A percentile compares a stretch with the other conserved stretches of the same genome.
Evolutionary conservation across 352 stramenopile species (phyloP).

Genomic region (Phytophthora podocarpi): DNA sequence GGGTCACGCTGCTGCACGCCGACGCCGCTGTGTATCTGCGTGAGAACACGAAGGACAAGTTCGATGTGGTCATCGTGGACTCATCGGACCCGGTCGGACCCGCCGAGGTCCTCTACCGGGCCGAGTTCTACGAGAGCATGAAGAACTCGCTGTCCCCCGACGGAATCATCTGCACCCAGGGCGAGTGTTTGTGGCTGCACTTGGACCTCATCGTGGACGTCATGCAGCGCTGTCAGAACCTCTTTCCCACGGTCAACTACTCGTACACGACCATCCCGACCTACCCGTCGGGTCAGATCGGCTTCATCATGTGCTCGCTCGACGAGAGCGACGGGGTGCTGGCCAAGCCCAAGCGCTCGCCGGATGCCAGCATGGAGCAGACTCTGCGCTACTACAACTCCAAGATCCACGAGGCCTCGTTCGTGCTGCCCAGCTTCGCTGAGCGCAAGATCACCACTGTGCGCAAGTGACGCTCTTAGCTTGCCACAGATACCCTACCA

Average conservation of each 20-base stretch:
- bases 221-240: conserved; percentile 85
- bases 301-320: conserved; percentile 94
- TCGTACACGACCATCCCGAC: conserved; percentile 99
- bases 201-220: conserved; percentile 97
- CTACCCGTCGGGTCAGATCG: conserved; percentile 99
- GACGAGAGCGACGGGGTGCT: conserved; percentile 64
- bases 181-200: conserved; percentile 99
- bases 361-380: conserved; percentile 60
- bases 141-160: conserved; percentile 87
- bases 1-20: conserved; percentile 93
- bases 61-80: conserved; percentile 98
- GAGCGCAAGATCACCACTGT: conserved; percentile 83
- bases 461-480: conserved; percentile 64
- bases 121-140: conserved; percentile 96
- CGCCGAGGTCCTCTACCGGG: conserved; percentile 94
- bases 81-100: conserved; percentile 96
- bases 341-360: conserved; percentile 71
- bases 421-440: conserved; percentile 96
- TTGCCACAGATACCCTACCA: conserved; percentile 14
- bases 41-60: conserved; percentile 84
- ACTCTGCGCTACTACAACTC: conserved; percentile 95
- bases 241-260: conserved; percentile 98
- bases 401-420: conserved; percentile 95
- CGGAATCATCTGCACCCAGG: conserved; percentile 91
- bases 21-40: conserved; percentile 92